phyloP scores from a whole-genome alignment of 2,329 filamentous ascomycete species.

The Pseudonectria buxi region DNA sequence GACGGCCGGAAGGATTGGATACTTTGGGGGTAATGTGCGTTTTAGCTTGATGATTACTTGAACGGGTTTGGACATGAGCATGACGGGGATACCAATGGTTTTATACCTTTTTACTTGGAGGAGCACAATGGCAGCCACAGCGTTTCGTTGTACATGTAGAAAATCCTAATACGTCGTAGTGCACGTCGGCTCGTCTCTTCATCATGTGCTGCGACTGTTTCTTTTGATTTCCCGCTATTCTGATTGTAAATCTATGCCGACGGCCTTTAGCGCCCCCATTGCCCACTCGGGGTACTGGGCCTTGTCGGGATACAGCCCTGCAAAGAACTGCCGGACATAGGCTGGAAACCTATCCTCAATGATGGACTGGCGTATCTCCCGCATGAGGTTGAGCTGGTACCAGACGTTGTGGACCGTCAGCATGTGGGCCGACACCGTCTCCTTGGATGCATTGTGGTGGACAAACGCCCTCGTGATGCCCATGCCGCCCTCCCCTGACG shows the following conservation, averaged over 20 bases:
- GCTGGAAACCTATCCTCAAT: constrained; percentile 72
- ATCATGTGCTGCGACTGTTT: background rate
- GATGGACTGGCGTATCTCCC: constrained; percentile 65
- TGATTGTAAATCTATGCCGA: constrained; percentile 61
- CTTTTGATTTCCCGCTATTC: constrained; percentile 12
- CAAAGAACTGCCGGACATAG: constrained; percentile 75
- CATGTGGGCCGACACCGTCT: constrained; percentile 80
- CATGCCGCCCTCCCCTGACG: constrained; percentile 59
- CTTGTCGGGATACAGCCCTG: constrained; percentile 54
- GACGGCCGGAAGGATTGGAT: background rate
- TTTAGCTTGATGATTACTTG: too few relatives aligned
- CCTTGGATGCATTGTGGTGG: constrained; percentile 86
- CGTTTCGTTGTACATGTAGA: too few relatives aligned
- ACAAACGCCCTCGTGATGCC: constrained; percentile 84
- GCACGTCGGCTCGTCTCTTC: background rate
- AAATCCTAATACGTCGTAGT: too few relatives aligned
- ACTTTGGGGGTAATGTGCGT: background rate
- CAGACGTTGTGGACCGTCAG: constrained; percentile 95
- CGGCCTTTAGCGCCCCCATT: constrained; percentile 65
- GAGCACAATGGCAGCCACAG: too few relatives aligned
- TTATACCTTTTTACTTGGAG: too few relatives aligned
- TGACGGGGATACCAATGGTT: too few relatives aligned
- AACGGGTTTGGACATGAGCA: too few relatives aligned
- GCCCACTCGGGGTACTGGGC: constrained; percentile 78
- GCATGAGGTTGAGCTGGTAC: constrained; percentile 84